Evolutionary conservation across 371 early-diverging fungal species (phyloP).

Genomic region (Smittium mucronatum): DNA sequence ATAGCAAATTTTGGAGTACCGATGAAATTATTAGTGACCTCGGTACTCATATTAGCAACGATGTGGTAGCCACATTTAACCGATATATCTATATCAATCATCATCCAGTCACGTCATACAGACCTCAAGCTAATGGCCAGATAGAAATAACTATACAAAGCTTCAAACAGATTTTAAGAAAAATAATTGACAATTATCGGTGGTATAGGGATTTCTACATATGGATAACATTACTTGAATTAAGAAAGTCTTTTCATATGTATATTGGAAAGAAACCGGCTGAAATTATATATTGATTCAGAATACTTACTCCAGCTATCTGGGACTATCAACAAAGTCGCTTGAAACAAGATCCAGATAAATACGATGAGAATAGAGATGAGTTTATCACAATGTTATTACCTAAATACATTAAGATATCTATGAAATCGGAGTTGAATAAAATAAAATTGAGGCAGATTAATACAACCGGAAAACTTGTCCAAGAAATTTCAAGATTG

Average conservation of each 20-base stretch:
- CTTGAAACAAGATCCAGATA: too few relatives aligned
- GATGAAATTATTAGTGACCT: not conserved
- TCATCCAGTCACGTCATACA: conserved; percentile 7
- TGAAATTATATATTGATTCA: not conserved
- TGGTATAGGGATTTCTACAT: conserved; percentile 9
- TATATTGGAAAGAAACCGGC: not conserved
- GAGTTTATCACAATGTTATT: too few relatives aligned
- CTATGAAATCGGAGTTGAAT: too few relatives aligned
- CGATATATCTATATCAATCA: conserved; percentile 6
- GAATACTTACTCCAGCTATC: not conserved
- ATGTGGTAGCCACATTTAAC: not conserved
- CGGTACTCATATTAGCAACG: not conserved
- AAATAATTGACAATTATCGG: not conserved
- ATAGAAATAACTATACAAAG: conserved; percentile 9
- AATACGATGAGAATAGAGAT: too few relatives aligned
- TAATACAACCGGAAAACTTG: too few relatives aligned
- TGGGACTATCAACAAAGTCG: not conserved
- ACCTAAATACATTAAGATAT: too few relatives aligned
- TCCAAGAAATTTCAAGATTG: too few relatives aligned
- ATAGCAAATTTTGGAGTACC: not conserved
- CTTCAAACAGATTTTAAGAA: not conserved
- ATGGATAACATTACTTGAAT: not conserved
- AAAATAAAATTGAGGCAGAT: too few relatives aligned
- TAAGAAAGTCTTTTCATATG: not conserved
- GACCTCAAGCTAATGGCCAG: conserved; percentile 13